Conservation (phyloP, 1,284 basidiomycete genomes). For the Rhodotorula sp. region DNA sequence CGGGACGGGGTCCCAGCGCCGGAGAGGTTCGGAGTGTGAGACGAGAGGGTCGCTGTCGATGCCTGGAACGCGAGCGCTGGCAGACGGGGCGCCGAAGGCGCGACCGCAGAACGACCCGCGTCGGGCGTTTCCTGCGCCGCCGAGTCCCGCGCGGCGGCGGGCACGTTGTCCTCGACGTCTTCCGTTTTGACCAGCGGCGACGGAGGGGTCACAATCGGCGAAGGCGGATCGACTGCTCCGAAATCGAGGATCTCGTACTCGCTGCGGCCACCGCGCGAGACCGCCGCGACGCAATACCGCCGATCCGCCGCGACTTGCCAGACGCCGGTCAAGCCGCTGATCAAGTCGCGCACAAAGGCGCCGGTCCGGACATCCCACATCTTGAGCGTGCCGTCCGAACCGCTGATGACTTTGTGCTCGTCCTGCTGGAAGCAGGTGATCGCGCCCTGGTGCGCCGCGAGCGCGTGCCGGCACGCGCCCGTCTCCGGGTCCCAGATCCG, state of each 20-base stretch:
- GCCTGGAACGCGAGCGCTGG: conserved; percentile 4
- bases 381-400: conserved; percentile 91
- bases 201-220: neutral
- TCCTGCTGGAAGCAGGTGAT: conserved; percentile 98
- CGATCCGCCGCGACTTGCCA: conserved; percentile 96
- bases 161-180: neutral
- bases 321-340: conserved; percentile 84
- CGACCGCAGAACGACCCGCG: too few species aligned
- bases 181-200: conserved; percentile 8
- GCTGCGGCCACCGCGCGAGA: conserved; percentile 42
- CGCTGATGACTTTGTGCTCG: conserved; percentile 90
- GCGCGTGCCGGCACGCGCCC: conserved; percentile 72
- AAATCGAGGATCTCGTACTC: conserved; percentile 46
- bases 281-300: conserved; percentile 83
- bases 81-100: conserved; percentile 3
- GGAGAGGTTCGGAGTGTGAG: too few species aligned
- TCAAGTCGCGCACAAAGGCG: conserved; percentile 74
- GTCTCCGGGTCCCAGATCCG: conserved; percentile 87
- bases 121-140: neutral
- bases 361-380: conserved; percentile 93
- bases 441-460: conserved; percentile 85
- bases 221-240: conserved; percentile 21
- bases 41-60: neutral
- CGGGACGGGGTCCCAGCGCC: neutral
- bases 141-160: neutral